Evolutionary conservation across 2,329 filamentous ascomycete species (phyloP).

Genomic region (Ophiostoma australiae): DNA sequence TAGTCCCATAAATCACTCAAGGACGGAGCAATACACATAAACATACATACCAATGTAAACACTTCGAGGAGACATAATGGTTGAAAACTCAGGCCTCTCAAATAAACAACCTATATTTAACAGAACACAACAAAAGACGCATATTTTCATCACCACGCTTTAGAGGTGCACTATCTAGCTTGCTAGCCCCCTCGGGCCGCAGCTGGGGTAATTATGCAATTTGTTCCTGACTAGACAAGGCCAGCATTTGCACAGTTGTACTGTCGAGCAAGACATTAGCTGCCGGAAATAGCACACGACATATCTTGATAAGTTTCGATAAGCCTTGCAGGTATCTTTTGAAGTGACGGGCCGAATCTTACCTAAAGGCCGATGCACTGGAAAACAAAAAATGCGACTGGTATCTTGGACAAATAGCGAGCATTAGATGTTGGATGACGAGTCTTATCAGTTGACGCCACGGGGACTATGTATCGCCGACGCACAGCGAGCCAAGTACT

Average conservation of each 20-base stretch:
- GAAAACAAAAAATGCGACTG: background rate
- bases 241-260: background rate
- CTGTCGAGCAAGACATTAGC: background rate
- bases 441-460: background rate
- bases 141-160: too few relatives aligned
- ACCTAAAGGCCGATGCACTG: background rate
- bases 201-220: background rate
- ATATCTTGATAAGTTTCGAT: background rate
- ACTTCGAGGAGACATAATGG: too few relatives aligned
- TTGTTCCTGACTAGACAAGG: background rate
- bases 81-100: too few relatives aligned
- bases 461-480: background rate
- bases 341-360: background rate
- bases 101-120: too few relatives aligned
- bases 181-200: background rate
- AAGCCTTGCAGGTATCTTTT: background rate
- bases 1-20: too few relatives aligned
- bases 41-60: too few relatives aligned
- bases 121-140: too few relatives aligned
- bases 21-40: too few relatives aligned
- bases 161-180: background rate
- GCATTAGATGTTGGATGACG: background rate
- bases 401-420: background rate
- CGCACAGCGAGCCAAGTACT: background rate
- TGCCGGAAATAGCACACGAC: background rate